Evolutionary conservation across 2,329 filamentous ascomycete species (phyloP), one percentile per base, ranked within the genome.

Genomic region (Fusarium ramigenum): DNA sequence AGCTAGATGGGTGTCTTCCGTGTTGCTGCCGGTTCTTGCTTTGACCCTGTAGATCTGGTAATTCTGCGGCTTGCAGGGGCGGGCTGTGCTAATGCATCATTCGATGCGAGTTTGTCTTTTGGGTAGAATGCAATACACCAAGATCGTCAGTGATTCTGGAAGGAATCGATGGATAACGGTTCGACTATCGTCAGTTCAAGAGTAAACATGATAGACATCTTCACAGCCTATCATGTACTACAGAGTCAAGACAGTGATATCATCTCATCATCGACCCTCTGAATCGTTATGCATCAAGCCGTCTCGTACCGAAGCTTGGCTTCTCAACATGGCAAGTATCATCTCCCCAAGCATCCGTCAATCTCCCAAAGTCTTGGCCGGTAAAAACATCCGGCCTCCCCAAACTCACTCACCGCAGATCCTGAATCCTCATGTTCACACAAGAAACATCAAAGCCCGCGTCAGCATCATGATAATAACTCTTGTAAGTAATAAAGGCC

Each of bases 241-340:
- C 11, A 7, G 18, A 9, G 15, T 23, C 7, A 9, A 54, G 4
- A 19, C 21, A 50, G 46, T 68, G 63, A 68, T 50, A 68, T 40
- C 56, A 63, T 42, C 1, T 61, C n/a, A 28, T 47, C 19, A 28
- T 44, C n/a, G 32, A 18, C 28, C 21, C 37, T 75, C 61, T 63
- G 49, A 47, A 68, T 66, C 60, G 56, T 53, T 40, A 47, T 44
- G 44, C 60, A 46, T 36, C 60, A 50, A 72, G 68, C 57, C 64
- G 49, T 53, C 43, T 28, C 28, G 28, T 21, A 49, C 23, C 53
- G 44, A 58, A 50, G 28, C 60, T 43, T 60, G 49, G 49, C 61
- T 69, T 58, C 72, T 73, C 54, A 34, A 70, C 65, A 65, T 68
- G 72, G 74, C 43, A 76, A 72, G 69, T 59, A 57, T 69, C 69